Conservation (phyloP, 2,329 filamentous ascomycete species). For the Lachnellula cervina region DNA sequence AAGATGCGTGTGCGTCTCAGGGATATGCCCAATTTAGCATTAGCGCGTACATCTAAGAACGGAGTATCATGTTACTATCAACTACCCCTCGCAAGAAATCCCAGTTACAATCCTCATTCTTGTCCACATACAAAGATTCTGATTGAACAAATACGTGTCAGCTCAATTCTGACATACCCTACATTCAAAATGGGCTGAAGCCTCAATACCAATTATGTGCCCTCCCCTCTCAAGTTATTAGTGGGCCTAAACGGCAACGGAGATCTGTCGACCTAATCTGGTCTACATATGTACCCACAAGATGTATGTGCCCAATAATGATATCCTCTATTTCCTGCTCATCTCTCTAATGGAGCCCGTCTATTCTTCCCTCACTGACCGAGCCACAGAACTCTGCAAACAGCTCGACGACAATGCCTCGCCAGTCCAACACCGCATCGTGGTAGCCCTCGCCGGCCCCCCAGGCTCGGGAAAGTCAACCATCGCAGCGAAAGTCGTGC, state of each 20-base stretch:
- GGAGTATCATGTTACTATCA: too few relatives aligned
- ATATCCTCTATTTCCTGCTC: background rate
- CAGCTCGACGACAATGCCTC: slow-evolving; percentile 1
- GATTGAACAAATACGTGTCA: too few relatives aligned
- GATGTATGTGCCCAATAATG: background rate
- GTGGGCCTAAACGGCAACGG: background rate
- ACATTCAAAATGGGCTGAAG: background rate
- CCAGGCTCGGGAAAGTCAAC: slow-evolving; percentile 62
- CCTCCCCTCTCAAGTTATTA: background rate
- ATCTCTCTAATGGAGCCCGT: slow-evolving; percentile 13
- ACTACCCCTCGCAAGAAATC: too few relatives aligned
- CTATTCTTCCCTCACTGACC: slow-evolving; percentile 16
- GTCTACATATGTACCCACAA: background rate
- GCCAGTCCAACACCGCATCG: slow-evolving; percentile 17
- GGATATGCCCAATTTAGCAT: too few relatives aligned
- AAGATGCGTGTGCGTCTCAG: too few relatives aligned
- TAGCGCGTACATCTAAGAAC: too few relatives aligned
- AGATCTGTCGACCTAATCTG: slow-evolving; percentile 8
- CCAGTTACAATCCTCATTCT: too few relatives aligned
- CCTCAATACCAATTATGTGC: background rate
- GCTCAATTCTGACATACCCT: too few relatives aligned
- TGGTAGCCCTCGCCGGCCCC: slow-evolving; percentile 31
- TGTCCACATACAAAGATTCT: too few relatives aligned
- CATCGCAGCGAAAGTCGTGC: slow-evolving; percentile 63
- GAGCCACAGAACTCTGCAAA: slow-evolving; percentile 11